These are phyloP conservation scores for Fraxinus angustifolia DNA, from an alignment of 305 asterid species.

Conservation along the genomic window DNA sequence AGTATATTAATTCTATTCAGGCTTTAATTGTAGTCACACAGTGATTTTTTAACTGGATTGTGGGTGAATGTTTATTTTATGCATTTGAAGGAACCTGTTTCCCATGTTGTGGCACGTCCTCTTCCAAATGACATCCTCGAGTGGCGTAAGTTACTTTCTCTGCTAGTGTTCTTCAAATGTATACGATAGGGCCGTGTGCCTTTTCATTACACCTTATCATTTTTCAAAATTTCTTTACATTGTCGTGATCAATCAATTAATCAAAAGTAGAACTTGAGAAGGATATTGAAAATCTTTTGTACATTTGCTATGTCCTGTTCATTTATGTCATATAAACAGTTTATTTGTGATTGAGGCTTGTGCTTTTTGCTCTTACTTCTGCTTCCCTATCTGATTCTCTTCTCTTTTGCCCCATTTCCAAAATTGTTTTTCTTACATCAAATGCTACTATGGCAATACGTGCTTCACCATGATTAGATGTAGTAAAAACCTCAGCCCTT, in stretches of 20 bases:
- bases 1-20: not conserved
- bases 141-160: slow-evolving; percentile 75
- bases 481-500: not conserved
- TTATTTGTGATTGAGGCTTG: not conserved
- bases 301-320: slow-evolving; percentile 7
- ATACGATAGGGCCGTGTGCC: not conserved
- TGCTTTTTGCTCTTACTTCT: not conserved
- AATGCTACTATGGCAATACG: not conserved
- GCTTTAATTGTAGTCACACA: slow-evolving; percentile 6
- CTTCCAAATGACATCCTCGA: slow-evolving; percentile 88
- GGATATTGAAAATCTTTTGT: slow-evolving; percentile 5
- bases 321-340: slow-evolving; percentile 1
- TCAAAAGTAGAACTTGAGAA: not conserved
- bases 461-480: not conserved
- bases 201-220: not conserved
- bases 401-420: not conserved
- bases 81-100: slow-evolving; percentile 78
- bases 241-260: slow-evolving; percentile 8
- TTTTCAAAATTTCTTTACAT: not conserved
- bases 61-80: slow-evolving; percentile 14
- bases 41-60: slow-evolving; percentile 3
- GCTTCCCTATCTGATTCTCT: not conserved
- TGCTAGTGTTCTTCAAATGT: not conserved
- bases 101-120: slow-evolving; percentile 94
- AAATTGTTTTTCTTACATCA: not conserved